Conservation (phyloP, 768 basidiomycete genomes). For the Coprinopsis cinerea region DNA sequence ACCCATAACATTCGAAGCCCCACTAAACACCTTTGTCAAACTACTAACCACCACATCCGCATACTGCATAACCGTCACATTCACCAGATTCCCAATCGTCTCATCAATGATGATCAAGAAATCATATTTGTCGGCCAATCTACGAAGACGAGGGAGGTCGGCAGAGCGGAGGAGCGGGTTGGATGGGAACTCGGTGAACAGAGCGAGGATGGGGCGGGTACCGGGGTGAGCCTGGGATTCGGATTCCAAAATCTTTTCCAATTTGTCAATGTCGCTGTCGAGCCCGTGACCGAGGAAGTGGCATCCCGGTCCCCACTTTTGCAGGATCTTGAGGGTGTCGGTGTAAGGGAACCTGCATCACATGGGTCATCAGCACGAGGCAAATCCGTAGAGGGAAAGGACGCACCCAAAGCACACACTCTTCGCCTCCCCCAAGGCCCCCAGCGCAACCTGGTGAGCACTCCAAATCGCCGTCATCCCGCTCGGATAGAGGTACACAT, state of each 20-base stretch:
- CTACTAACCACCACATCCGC: conserved; percentile 91
- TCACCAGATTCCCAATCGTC: conserved; percentile 91
- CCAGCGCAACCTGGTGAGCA: conserved; percentile 67
- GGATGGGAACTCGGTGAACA: conserved; percentile 93
- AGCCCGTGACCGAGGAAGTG: conserved; percentile 82
- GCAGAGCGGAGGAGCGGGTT: conserved; percentile 90
- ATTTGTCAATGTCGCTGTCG: conserved; percentile 65
- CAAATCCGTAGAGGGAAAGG: neutral
- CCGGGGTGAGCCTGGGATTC: conserved; percentile 33
- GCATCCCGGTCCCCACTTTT: conserved; percentile 96
- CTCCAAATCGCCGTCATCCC: conserved; percentile 97
- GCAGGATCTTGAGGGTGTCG: conserved; percentile 87
- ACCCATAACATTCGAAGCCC: conserved; percentile 94
- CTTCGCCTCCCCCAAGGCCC: conserved; percentile 55
- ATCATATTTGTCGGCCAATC: conserved; percentile 80
- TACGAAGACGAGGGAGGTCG: conserved; percentile 66
- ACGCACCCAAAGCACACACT: conserved; percentile 92
- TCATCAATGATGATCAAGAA: conserved; percentile 91
- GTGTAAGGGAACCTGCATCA: conserved; percentile 81
- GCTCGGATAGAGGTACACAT: conserved; percentile 81
- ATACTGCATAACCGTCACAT: conserved; percentile 82
- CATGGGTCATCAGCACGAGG: neutral
- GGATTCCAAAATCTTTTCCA: conserved; percentile 56
- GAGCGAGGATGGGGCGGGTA: conserved; percentile 61
- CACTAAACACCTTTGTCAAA: conserved; percentile 92